Evolutionary conservation across 768 basidiomycete species (phyloP).

Genomic region (Kwoniella botswanensis): DNA sequence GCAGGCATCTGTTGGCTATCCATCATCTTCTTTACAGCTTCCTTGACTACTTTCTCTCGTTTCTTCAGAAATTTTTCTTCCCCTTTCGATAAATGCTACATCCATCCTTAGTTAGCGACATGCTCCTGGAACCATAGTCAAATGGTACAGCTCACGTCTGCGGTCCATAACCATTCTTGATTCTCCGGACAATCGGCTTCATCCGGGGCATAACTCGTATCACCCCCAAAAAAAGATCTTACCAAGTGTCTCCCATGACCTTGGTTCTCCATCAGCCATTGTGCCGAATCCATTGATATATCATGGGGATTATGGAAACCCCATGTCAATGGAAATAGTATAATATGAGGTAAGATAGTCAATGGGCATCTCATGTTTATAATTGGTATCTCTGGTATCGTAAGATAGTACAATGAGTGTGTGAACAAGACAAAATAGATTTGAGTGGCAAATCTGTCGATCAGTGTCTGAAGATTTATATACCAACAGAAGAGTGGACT

Average conservation of each 20-base stretch:
- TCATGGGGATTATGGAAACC: constrained; percentile 8
- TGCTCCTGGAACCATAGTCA: neutral
- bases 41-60: constrained; percentile 30
- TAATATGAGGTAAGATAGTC: neutral
- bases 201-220: constrained; percentile 42
- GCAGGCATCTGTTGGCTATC: constrained; percentile 25
- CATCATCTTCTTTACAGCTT: constrained; percentile 37
- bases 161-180: constrained; percentile 43
- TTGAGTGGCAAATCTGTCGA: neutral
- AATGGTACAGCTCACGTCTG: constrained; percentile 27
- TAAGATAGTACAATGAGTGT: neutral
- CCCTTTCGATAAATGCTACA: constrained; percentile 22
- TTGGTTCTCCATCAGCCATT: constrained; percentile 2
- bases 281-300: constrained; percentile 6
- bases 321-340: neutral
- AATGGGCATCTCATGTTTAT: neutral
- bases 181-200: constrained; percentile 42
- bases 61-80: constrained; percentile 40
- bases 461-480: neutral
- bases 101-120: neutral
- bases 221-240: constrained; percentile 4
- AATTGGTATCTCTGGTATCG: neutral
- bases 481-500: neutral
- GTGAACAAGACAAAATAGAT: neutral
- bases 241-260: neutral